Percentiles rank a stretch among this genome's conserved stretches.
phyloP scores from a whole-genome alignment of 768 basidiomycete species.

The Naganishia onofrii region DNA sequence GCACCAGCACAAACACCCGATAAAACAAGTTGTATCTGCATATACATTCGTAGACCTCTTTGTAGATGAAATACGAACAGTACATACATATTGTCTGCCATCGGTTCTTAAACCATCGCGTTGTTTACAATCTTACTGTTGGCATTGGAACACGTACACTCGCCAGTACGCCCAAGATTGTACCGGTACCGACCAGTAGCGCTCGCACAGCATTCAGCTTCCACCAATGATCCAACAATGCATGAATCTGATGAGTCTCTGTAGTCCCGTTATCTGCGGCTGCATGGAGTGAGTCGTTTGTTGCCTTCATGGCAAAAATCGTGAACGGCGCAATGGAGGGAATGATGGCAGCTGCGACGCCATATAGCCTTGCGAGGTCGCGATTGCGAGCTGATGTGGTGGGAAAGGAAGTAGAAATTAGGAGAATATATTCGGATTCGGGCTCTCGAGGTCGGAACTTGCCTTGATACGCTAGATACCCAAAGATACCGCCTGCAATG shows the following conservation, averaged over 20 bases:
- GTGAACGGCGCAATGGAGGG: constrained; percentile 14
- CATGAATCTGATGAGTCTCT: neutral
- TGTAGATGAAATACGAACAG: neutral
- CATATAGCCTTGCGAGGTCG: constrained; percentile 3
- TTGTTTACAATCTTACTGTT: neutral
- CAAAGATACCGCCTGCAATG: constrained; percentile 1
- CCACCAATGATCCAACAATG: constrained; percentile 17
- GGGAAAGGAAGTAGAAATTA: neutral
- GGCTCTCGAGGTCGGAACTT: neutral
- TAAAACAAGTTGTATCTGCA: neutral
- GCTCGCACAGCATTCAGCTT: constrained; percentile 14
- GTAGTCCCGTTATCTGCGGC: constrained; percentile 1
- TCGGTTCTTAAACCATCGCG: neutral
- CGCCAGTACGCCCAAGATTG: constrained; percentile 1
- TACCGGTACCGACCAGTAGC: neutral
- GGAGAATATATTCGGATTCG: neutral
- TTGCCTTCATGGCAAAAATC: constrained; percentile 3
- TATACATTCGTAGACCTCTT: neutral
- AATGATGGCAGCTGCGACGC: neutral
- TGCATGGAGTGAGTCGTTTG: constrained; percentile 4
- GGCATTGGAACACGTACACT: neutral
- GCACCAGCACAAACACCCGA: neutral
- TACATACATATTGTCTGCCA: neutral
- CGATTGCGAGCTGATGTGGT: constrained; percentile 1
- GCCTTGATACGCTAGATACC: constrained; percentile 18